Conservation (phyloP, 2,329 filamentous ascomycete genomes). For the Fusarium robinianum region DNA sequence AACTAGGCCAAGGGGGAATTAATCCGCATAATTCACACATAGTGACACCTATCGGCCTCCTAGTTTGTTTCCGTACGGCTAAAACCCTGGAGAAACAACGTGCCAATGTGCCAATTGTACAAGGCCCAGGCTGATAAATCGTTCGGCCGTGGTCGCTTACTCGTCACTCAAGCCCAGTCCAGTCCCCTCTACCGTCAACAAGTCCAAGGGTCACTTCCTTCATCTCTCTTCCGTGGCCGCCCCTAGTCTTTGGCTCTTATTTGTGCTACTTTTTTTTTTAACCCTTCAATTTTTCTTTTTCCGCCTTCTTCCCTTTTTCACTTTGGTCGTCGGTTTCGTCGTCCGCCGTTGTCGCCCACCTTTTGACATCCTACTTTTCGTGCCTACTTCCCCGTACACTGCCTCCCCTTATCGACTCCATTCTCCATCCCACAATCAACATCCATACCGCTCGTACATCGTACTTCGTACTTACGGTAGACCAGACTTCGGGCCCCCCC, state of each 20-base stretch:
- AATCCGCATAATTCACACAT: constrained; percentile 24
- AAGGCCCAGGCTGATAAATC: constrained; percentile 40
- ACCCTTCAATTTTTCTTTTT: too few species aligned
- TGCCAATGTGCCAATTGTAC: constrained; percentile 23
- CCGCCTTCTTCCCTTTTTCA: too few species aligned
- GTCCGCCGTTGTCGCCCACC: too few species aligned
- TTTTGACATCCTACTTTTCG: too few species aligned
- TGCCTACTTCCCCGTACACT: too few species aligned
- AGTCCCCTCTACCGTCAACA: constrained; percentile 16
- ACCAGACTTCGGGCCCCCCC: neutral
- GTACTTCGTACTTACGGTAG: too few species aligned
- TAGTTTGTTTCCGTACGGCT: constrained; percentile 5
- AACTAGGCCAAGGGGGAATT: constrained; percentile 12
- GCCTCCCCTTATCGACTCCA: too few species aligned
- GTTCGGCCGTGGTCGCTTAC: constrained; percentile 26
- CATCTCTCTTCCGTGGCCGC: constrained; percentile 15
- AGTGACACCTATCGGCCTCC: neutral
- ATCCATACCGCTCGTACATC: too few species aligned
- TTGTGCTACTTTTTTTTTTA: constrained; percentile 4
- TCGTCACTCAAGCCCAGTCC: constrained; percentile 22
- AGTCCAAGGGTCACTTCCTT: constrained; percentile 28
- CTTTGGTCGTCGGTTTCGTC: too few species aligned
- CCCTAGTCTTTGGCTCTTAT: too few species aligned
- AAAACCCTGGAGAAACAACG: constrained; percentile 9
- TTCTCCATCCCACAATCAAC: too few species aligned